phyloP scores from a whole-genome alignment of 495 filamentous ascomycete species.

The Margaritispora aquatica region DNA sequence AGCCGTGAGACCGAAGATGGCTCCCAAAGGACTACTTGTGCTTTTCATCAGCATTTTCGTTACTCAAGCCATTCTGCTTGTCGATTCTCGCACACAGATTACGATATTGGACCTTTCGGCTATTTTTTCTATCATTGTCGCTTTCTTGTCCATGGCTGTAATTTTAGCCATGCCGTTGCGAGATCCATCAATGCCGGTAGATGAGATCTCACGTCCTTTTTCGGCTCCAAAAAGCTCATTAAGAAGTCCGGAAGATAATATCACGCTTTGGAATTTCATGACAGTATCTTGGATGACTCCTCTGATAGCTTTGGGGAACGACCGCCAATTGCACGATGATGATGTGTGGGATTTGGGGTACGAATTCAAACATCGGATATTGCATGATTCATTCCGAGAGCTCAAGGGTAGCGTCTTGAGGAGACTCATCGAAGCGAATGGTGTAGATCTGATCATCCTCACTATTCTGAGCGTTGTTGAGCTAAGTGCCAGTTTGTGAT shows the following conservation, averaged over 20 bases:
- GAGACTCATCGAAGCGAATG: conserved; percentile 67
- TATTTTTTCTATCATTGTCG: conserved; percentile 35
- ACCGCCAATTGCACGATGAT: conserved; percentile 59
- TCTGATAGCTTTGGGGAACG: conserved; percentile 56
- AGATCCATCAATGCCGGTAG: conserved; percentile 46
- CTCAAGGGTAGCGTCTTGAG: conserved; percentile 64
- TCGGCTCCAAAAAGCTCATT: conserved; percentile 49
- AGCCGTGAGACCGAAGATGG: conserved; percentile 40
- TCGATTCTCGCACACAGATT: conserved; percentile 24
- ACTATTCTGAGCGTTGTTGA: conserved; percentile 54
- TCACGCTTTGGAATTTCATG: conserved; percentile 76
- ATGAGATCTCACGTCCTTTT: conserved; percentile 55
- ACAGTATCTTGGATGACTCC: conserved; percentile 78
- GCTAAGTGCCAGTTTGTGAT: conserved; percentile 41
- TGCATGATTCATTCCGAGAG: conserved; percentile 67
- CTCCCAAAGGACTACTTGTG: conserved; percentile 35
- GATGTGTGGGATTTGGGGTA: conserved; percentile 73
- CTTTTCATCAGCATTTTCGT: conserved; percentile 29
- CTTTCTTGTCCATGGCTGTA: conserved; percentile 37
- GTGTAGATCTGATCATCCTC: conserved; percentile 65
- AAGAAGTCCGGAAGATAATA: conserved; percentile 76
- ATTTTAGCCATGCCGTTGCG: conserved; percentile 71
- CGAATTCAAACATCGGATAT: conserved; percentile 66
- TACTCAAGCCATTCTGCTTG: conserved; percentile 31
- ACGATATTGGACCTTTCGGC: conserved; percentile 31